A percentile compares a stretch with the other conserved stretches of the same genome.
phyloP scores from a whole-genome alignment of 345 rosid genomes.

The Populus euphratica region DNA sequence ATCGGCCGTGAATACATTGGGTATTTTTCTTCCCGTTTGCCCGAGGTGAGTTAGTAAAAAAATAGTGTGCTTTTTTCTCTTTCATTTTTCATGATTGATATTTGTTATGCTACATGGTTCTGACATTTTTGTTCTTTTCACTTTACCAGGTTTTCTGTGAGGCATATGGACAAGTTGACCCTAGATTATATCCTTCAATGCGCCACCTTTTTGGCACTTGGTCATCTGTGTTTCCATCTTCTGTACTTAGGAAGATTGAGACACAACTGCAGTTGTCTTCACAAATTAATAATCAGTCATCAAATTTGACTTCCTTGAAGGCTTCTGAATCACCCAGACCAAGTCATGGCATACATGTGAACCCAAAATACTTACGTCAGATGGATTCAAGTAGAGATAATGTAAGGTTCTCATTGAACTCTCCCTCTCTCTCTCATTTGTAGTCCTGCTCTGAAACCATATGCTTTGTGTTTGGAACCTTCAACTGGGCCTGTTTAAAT shows the following conservation, averaged over 20 bases:
- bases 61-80: background rate
- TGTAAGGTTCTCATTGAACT: conserved; percentile 49
- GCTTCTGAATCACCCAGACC: conserved; percentile 76
- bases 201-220: conserved; percentile 95
- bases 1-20: conserved; percentile 79
- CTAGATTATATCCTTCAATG: conserved; percentile 66
- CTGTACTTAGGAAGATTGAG: conserved; percentile 71
- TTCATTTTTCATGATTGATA: background rate
- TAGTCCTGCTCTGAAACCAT: background rate
- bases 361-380: conserved; percentile 89
- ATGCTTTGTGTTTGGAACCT: background rate
- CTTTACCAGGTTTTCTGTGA: conserved; percentile 64
- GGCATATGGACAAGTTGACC: conserved; percentile 79
- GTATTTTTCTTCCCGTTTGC: conserved; percentile 71
- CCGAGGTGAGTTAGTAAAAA: conserved; percentile 66
- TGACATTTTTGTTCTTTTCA: background rate
- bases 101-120: background rate
- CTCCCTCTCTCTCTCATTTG: background rate
- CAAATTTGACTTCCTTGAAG: conserved; percentile 42
- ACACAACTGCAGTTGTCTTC: conserved; percentile 58
- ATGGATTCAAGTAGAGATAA: conserved; percentile 59
- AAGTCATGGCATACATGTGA: conserved; percentile 91
- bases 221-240: conserved; percentile 74
- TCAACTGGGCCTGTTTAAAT: background rate
- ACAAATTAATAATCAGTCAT: conserved; percentile 44